A percentile compares a stretch with the other conserved stretches of the same genome.
Evolutionary conservation across 1,139 yeast genomes (phyloP).

Genomic region (Yamadazyma sp.): DNA sequence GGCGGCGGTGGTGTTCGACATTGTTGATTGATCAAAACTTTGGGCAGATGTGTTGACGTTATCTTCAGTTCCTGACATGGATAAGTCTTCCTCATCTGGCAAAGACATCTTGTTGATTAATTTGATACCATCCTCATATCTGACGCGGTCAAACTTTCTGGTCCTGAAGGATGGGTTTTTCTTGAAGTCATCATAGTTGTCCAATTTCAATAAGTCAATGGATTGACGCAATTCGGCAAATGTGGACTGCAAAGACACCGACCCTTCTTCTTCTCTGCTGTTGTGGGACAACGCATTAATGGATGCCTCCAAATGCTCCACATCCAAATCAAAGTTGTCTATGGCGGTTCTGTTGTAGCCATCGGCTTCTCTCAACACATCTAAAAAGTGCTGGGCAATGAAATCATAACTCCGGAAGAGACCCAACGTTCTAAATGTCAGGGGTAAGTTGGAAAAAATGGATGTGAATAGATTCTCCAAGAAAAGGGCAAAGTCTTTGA

Average conservation of each 20-base stretch:
- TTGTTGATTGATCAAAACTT: conserved; percentile 25
- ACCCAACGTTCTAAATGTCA: conserved; percentile 72
- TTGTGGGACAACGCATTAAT: conserved; percentile 25
- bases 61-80: conserved; percentile 17
- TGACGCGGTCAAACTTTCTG: conserved; percentile 43
- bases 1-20: conserved; percentile 33
- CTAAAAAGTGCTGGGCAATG: conserved; percentile 69
- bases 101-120: conserved; percentile 38
- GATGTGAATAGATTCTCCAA: conserved; percentile 84
- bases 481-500: conserved; percentile 85
- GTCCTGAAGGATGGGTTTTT: conserved; percentile 40
- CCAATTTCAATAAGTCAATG: conserved; percentile 40
- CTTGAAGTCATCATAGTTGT: conserved; percentile 40
- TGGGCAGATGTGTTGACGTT: conserved; percentile 19
- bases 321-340: conserved; percentile 45
- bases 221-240: conserved; percentile 47
- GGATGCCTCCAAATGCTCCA: conserved; percentile 40
- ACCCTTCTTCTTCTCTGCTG: conserved; percentile 20
- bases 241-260: conserved; percentile 45
- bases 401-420: conserved; percentile 86
- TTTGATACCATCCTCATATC: conserved; percentile 41
- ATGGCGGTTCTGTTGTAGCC: conserved; percentile 41
- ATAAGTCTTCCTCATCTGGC: conserved; percentile 17
- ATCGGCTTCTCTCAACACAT: conserved; percentile 52
- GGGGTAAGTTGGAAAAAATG: conserved; percentile 82